A percentile compares a stretch with the other conserved stretches of the same genome.
These are phyloP conservation scores for Trichoderma aggressivum DNA, from an alignment of 2,329 filamentous ascomycete species.

Conservation along the genomic window DNA sequence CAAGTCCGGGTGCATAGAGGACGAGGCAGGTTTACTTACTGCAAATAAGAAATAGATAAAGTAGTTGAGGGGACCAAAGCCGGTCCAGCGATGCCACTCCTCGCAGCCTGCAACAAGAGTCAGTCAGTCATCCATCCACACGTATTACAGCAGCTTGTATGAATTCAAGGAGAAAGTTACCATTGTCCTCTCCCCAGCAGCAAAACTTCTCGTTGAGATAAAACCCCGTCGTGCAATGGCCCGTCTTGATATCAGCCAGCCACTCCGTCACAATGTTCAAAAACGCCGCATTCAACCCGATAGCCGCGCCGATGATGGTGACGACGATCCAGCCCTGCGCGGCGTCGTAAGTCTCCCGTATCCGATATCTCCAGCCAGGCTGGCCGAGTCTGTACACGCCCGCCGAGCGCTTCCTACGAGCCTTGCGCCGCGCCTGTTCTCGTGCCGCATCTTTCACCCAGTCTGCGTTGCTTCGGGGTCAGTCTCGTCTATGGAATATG, in stretches of 20 bases:
- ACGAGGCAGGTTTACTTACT: constrained; percentile 41
- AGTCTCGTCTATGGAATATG: constrained; percentile 29
- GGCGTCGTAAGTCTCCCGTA: constrained; percentile 88
- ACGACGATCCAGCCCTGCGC: constrained; percentile 98
- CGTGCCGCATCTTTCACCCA: constrained; percentile 97
- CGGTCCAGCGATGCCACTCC: constrained; percentile 88
- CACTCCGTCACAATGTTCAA: constrained; percentile 96
- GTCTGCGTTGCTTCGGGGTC: constrained; percentile 48
- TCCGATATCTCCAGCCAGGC: constrained; percentile 72
- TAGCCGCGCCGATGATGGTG: constrained; percentile 85
- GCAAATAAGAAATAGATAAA: constrained; percentile 83
- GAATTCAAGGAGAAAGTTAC: constrained; percentile 40
- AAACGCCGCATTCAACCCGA: constrained; percentile 88
- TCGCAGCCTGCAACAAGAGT: constrained; percentile 60
- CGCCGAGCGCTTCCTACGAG: constrained; percentile 67
- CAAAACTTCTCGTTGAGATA: constrained; percentile 98
- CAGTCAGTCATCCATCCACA: constrained; percentile 10
- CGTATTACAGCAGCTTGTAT: too few species aligned
- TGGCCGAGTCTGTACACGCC: constrained; percentile 69
- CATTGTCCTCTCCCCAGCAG: constrained; percentile 92
- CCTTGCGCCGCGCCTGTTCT: constrained; percentile 78
- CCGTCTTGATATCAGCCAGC: constrained; percentile 91
- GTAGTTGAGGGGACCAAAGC: constrained; percentile 76
- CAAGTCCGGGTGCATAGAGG: not conserved
- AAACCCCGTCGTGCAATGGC: constrained; percentile 93